These are phyloP conservation scores for Symbiodinium pilosum DNA, from an alignment of 73 alveolate genomes.

Conservation along the genomic window DNA sequence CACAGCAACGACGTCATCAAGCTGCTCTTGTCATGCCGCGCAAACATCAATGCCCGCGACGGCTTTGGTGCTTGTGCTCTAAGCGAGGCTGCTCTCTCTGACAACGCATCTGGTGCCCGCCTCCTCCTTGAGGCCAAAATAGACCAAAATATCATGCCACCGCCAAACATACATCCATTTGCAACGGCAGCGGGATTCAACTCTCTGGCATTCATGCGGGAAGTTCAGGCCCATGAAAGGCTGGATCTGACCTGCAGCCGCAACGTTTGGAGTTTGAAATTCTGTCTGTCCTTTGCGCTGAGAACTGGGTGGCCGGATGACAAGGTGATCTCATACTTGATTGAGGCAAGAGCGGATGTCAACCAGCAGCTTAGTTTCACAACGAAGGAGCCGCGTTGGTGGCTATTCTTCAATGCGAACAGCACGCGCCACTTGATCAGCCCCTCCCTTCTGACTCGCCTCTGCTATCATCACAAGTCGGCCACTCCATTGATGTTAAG, in stretches of 20 bases:
- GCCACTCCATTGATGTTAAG: constrained; percentile 26
- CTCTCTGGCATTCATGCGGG: neutral
- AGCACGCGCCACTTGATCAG: neutral
- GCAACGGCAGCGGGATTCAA: neutral
- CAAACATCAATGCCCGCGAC: constrained; percentile 16
- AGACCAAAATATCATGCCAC: neutral
- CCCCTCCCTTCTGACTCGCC: neutral
- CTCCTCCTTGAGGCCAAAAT: neutral
- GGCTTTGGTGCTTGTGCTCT: neutral
- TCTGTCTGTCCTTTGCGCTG: neutral
- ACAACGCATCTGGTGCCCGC: constrained; percentile 15
- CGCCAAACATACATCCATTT: neutral
- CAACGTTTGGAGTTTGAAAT: too few relatives aligned
- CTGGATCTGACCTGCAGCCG: too few relatives aligned
- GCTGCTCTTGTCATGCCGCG: neutral
- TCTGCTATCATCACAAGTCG: neutral
- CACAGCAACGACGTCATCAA: constrained; percentile 29
- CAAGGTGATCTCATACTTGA: constrained; percentile 21
- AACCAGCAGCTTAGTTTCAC: constrained; percentile 14
- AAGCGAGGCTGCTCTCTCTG: neutral
- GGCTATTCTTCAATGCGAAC: neutral
- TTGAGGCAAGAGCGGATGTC: constrained; percentile 27
- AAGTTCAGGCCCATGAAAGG: neutral
- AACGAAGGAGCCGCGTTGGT: neutral
- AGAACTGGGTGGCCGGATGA: neutral